Conservation (phyloP, 2,329 filamentous ascomycete species). For the Cyphellophora europaea region DNA sequence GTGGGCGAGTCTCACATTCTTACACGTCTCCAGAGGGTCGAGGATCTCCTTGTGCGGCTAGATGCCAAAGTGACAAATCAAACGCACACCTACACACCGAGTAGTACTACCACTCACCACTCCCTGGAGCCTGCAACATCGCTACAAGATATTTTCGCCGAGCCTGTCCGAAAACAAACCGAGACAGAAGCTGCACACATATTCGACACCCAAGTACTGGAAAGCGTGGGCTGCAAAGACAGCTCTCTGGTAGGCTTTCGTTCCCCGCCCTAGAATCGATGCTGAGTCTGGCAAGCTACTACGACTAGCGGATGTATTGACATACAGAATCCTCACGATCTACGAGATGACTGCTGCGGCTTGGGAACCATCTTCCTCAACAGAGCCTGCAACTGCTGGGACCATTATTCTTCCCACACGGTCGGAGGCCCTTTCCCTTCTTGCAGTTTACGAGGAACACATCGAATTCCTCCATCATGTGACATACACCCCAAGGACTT, state of each 20-base stretch:
- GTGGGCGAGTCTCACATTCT: conserved; percentile 8
- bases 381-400: neutral
- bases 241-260: no score
- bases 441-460: conserved; percentile 25
- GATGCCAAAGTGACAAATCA: neutral
- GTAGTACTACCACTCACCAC: neutral
- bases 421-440: conserved; percentile 21
- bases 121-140: neutral
- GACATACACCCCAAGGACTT: conserved; percentile 21
- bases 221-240: conserved; percentile 1
- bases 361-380: conserved; percentile 1
- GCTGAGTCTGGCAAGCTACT: no score
- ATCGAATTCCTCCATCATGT: conserved; percentile 29
- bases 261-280: no score
- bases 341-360: no score
- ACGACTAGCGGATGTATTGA: no score
- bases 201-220: conserved; percentile 2
- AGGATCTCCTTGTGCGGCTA: conserved; percentile 14
- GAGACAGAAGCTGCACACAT: conserved; percentile 3
- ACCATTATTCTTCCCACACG: conserved; percentile 16
- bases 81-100: neutral
- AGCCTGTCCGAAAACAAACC: no score
- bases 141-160: no score
- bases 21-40: conserved; percentile 12
- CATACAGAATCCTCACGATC: no score